These are phyloP conservation scores for Ascochyta rabiei DNA, from an alignment of 2,329 filamentous ascomycete genomes.

Conservation along the genomic window DNA sequence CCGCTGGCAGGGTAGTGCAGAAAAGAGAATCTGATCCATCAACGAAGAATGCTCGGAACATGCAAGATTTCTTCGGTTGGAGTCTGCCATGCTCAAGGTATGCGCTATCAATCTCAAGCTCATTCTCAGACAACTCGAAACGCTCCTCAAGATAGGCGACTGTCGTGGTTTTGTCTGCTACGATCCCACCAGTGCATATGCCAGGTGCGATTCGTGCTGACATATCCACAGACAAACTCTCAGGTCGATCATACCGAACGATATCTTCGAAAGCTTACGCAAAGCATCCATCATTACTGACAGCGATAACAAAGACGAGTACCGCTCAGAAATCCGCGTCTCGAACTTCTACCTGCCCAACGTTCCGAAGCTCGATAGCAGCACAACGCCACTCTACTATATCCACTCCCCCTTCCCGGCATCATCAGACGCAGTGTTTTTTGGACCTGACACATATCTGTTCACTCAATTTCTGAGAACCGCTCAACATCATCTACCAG, in stretches of 20 bases:
- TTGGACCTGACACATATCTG: slow-evolving; percentile 33
- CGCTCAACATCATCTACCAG: slow-evolving; percentile 15
- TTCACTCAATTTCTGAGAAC: slow-evolving; percentile 27
- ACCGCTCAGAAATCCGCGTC: slow-evolving; percentile 27
- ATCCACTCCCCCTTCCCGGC: slow-evolving; percentile 32
- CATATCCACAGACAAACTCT: slow-evolving; percentile 16
- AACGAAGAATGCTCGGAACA: slow-evolving; percentile 21
- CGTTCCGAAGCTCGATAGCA: background rate
- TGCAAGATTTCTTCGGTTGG: slow-evolving; percentile 33
- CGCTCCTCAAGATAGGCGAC: background rate
- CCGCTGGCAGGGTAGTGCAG: slow-evolving; percentile 25
- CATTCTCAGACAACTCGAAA: background rate
- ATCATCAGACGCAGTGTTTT: slow-evolving; percentile 30
- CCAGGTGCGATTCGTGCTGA: background rate
- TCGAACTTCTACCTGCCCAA: slow-evolving; percentile 31
- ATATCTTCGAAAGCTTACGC: slow-evolving; percentile 17
- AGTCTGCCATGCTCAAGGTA: slow-evolving; percentile 28
- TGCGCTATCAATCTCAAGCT: background rate
- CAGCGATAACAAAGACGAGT: slow-evolving; percentile 5
- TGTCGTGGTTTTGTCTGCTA: no score
- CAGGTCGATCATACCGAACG: slow-evolving; percentile 20
- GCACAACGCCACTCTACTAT: slow-evolving; percentile 22
- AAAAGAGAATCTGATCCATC: slow-evolving; percentile 21
- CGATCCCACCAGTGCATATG: no score
- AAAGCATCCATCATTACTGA: slow-evolving; percentile 13